phyloP scores from a whole-genome alignment of 257 asterid species.

The Fraxinus pennsylvanica region DNA sequence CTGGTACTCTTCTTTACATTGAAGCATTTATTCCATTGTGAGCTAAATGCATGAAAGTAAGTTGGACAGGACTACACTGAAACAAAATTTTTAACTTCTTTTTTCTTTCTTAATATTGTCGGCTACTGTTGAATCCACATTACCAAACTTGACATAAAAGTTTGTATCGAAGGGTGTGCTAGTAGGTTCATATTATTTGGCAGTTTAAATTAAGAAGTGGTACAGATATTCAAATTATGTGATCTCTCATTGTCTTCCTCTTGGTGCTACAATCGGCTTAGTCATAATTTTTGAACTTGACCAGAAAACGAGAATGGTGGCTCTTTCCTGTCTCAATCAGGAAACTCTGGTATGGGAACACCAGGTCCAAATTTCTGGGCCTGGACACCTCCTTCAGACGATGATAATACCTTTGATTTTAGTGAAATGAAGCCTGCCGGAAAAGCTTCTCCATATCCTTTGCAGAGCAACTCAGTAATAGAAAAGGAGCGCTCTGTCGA shows the following conservation, averaged over 20 bases:
- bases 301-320: conserved; percentile 46
- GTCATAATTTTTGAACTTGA: conserved; percentile 25
- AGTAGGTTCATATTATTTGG: not conserved
- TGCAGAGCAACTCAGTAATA: conserved; percentile 47
- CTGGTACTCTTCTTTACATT: not conserved
- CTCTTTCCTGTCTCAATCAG: conserved; percentile 39
- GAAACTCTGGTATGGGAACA: conserved; percentile 41
- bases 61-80: not conserved
- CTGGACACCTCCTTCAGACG: conserved; percentile 77
- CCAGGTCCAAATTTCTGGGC: conserved; percentile 98
- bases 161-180: not conserved
- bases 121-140: not conserved
- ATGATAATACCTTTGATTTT: conserved; percentile 25
- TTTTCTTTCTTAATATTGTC: not conserved
- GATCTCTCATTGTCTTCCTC: not conserved
- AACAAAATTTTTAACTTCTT: not conserved
- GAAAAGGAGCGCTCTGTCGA: conserved; percentile 65
- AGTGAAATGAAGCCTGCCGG: conserved; percentile 35
- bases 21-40: not conserved
- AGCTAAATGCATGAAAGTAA: not conserved
- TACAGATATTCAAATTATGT: not conserved
- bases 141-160: not conserved
- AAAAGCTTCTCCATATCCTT: conserved; percentile 45
- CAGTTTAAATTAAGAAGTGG: not conserved
- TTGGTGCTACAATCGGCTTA: conserved; percentile 2